Evolutionary conservation across 2,329 filamentous ascomycete genomes (phyloP).

Genomic region (Teratosphaeriaceae sp.): DNA sequence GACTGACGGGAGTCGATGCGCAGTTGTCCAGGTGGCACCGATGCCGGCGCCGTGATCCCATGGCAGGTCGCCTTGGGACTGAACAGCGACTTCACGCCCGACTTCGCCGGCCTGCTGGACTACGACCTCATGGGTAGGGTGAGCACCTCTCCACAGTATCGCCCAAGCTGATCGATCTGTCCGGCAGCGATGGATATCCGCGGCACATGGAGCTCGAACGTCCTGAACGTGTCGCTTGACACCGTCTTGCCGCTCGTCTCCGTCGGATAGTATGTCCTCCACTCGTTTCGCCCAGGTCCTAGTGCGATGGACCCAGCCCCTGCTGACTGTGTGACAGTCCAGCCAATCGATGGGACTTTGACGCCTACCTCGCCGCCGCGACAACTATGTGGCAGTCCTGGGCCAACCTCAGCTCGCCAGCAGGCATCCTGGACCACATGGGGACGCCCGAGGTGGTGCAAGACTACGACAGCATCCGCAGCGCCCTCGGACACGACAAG

Average conservation of each 20-base stretch:
- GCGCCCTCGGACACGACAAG: slow-evolving; percentile 1
- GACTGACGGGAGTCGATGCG: not conserved
- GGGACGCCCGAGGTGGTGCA: slow-evolving; percentile 2
- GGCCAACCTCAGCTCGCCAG: not conserved
- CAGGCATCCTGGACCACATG: not conserved
- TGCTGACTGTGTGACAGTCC: not conserved
- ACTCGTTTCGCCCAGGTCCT: no score
- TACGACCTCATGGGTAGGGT: slow-evolving; percentile 2
- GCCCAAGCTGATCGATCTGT: not conserved
- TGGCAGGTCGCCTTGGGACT: slow-evolving; percentile 5
- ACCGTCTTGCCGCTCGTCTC: not conserved
- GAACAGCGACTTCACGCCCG: slow-evolving; percentile 2
- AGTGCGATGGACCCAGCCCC: no score
- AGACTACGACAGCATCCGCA: slow-evolving; percentile 3
- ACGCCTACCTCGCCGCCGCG: not conserved
- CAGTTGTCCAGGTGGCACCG: slow-evolving; percentile 4
- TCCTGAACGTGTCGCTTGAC: not conserved
- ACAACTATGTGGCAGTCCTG: slow-evolving; percentile 3
- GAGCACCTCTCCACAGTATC: not conserved
- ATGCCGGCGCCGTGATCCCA: slow-evolving; percentile 1
- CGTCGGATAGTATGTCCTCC: not conserved
- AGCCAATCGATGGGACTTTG: not conserved
- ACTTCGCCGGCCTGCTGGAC: slow-evolving; percentile 3
- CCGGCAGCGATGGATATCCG: slow-evolving; percentile 1
- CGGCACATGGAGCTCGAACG: not conserved